Base-by-base conservation (phyloP, 1,284 basidiomycete genomes). In the Coniophora puteana region DNA sequence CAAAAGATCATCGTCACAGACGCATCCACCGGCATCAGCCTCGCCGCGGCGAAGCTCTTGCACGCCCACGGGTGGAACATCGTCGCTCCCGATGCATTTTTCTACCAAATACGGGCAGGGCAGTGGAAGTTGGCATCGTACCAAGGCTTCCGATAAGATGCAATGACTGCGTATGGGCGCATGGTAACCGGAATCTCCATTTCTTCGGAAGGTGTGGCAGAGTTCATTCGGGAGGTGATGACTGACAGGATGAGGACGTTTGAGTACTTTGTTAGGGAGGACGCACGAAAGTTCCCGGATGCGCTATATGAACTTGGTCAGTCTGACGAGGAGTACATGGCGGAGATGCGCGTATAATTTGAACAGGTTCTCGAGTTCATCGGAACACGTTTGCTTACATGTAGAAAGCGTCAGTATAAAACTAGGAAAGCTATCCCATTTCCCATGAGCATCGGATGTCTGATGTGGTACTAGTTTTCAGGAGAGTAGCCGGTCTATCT, bases 41-140 rank as follows among this genome's bases (percentile, higher is more conserved):
- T 54, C 6, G 58, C 59, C 11, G 54, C 66, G 12, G 57, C 59
- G 4, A 50, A 52, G 17, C 38, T 57, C 14, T 56, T 59, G 16
- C 51, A 63, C 27, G 46, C 49, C 12, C 55, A 60, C 18, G 61
- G 58, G 14, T 63, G 65, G 38, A 53, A 45, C 17, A 65, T 69
- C 29, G 60, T 70, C 31, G 69, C 69, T 1, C 68, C 68, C n/a
- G n/a, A n/a, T n/a, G n/a, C n/a, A n/a, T n/a, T n/a, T n/a, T n/a
- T n/a, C n/a, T n/a, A n/a, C n/a, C n/a, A n/a, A n/a, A n/a, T n/a
- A 18, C 13, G 8, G 46, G 48, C 20, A 16, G 38, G 11, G 31
- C 31, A 24, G 24, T 39, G 40, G 43, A n/a, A n/a, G n/a, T n/a
- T n/a, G n/a, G n/a, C n/a, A 10, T 41, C 47, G 22, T 51, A 51